Conservation (phyloP, 2,329 filamentous ascomycete species). For the Rutstroemia sp. region DNA sequence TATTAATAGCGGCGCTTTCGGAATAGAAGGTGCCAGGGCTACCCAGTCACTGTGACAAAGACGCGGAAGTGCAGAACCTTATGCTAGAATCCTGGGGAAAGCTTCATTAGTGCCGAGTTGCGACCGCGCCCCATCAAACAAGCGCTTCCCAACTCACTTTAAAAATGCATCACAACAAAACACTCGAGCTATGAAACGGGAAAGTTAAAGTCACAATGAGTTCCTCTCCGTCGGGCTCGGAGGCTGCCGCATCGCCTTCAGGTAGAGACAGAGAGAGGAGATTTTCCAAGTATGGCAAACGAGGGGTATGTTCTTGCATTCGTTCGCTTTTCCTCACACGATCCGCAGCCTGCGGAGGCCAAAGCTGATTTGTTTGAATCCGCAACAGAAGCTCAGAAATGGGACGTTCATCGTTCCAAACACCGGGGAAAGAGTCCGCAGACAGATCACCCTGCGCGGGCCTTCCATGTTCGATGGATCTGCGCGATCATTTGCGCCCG, state of each 20-base stretch:
- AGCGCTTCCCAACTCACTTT: too few relatives aligned
- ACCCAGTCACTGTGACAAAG: too few relatives aligned
- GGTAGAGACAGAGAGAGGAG: constrained; percentile 3
- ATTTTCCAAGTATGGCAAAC: constrained; percentile 4
- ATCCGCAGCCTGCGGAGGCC: constrained; percentile 22
- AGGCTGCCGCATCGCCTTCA: not conserved
- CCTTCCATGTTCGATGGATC: constrained; percentile 31
- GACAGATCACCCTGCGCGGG: constrained; percentile 68
- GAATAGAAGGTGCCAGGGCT: too few relatives aligned
- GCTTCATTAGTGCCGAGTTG: too few relatives aligned
- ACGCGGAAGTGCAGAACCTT: too few relatives aligned
- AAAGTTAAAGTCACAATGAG: not conserved
- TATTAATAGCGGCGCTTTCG: too few relatives aligned
- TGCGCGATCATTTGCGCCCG: constrained; percentile 9
- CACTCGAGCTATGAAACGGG: constrained; percentile 5
- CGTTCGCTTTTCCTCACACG: constrained; percentile 9
- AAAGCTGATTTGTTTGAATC: not conserved
- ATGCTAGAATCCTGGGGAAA: too few relatives aligned
- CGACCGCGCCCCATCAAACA: not conserved
- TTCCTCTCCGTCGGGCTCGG: constrained; percentile 2
- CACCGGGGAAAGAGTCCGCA: constrained; percentile 77
- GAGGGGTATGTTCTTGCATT: constrained; percentile 4
- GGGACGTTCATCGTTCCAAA: constrained; percentile 80
- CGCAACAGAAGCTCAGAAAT: constrained; percentile 62
- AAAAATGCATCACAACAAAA: not conserved